These are phyloP conservation scores for Pseudogymnoascus sp. DNA, from an alignment of 2,329 filamentous ascomycete species.

Conservation along the genomic window DNA sequence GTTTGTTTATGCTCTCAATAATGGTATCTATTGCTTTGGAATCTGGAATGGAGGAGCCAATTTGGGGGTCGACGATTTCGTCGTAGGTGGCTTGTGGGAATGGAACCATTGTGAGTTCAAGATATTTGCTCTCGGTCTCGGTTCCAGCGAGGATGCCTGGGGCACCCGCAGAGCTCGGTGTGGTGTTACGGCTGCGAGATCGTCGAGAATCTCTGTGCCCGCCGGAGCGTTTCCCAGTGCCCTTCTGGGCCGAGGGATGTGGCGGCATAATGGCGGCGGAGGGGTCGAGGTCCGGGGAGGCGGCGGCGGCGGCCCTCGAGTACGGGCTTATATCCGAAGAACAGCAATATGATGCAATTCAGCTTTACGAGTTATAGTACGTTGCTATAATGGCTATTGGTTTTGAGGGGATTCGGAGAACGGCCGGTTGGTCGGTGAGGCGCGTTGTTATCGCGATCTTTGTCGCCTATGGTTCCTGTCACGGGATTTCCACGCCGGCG, in stretches of 20 bases:
- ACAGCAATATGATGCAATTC: background rate
- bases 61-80: constrained; percentile 57
- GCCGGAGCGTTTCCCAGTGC: constrained; percentile 56
- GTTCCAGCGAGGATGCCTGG: constrained; percentile 42
- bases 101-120: constrained; percentile 53
- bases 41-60: constrained; percentile 51
- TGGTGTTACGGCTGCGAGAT: constrained; percentile 70
- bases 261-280: constrained; percentile 43
- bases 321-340: background rate
- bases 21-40: constrained; percentile 57
- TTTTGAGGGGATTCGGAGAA: background rate
- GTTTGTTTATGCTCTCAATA: constrained; percentile 52
- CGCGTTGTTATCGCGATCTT: constrained; percentile 3
- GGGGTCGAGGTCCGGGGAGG: background rate
- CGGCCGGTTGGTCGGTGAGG: background rate
- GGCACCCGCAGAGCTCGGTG: constrained; percentile 44
- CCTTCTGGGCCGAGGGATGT: constrained; percentile 49
- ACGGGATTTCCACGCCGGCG: background rate
- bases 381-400: background rate
- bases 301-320: background rate
- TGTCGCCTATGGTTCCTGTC: constrained; percentile 1
- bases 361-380: background rate
- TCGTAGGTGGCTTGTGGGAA: constrained; percentile 57
- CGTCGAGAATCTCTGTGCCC: constrained; percentile 47
- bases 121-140: constrained; percentile 50